phyloP scores from a whole-genome alignment of 2,329 filamentous ascomycete genomes.

The Ceratocystis lukuohia region DNA sequence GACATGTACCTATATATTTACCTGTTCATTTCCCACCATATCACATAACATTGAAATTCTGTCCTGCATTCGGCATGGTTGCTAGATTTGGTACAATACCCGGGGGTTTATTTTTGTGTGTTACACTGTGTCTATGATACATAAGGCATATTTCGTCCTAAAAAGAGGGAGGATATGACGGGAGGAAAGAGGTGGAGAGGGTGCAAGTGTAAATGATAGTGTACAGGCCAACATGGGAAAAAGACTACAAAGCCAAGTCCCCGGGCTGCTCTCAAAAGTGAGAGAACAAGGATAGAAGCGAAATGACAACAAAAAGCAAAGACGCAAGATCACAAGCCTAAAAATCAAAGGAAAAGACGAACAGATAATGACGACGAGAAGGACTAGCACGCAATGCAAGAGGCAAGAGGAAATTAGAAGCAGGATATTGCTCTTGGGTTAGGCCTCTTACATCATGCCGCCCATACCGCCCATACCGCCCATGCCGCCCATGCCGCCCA shows the following conservation, averaged over 20 bases:
- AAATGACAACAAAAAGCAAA: slow-evolving; percentile 9
- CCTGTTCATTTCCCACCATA: no score
- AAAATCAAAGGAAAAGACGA: background rate
- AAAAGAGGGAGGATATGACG: background rate
- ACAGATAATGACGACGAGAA: slow-evolving; percentile 3
- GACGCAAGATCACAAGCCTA: slow-evolving; percentile 7
- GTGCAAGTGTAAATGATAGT: slow-evolving; percentile 8
- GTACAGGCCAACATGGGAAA: slow-evolving; percentile 5
- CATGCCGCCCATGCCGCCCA: slow-evolving; percentile 55
- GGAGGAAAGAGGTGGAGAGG: background rate
- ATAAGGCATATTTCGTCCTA: slow-evolving; percentile 15
- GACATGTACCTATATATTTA: no score
- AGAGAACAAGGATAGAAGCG: background rate
- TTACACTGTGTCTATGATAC: slow-evolving; percentile 19
- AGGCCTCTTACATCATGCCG: slow-evolving; percentile 37
- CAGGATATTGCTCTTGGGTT: slow-evolving; percentile 2
- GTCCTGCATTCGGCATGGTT: background rate
- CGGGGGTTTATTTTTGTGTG: slow-evolving; percentile 16
- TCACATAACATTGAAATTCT: background rate
- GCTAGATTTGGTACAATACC: slow-evolving; percentile 6
- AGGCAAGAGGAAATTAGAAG: slow-evolving; percentile 1
- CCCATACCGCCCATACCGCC: slow-evolving; percentile 47
- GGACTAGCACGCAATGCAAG: slow-evolving; percentile 9
- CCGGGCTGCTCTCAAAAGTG: slow-evolving; percentile 8
- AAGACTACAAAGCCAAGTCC: background rate